These are phyloP conservation scores for Fusarium brachygibbosum DNA, from an alignment of 2,329 filamentous ascomycete genomes.

Conservation along the genomic window DNA sequence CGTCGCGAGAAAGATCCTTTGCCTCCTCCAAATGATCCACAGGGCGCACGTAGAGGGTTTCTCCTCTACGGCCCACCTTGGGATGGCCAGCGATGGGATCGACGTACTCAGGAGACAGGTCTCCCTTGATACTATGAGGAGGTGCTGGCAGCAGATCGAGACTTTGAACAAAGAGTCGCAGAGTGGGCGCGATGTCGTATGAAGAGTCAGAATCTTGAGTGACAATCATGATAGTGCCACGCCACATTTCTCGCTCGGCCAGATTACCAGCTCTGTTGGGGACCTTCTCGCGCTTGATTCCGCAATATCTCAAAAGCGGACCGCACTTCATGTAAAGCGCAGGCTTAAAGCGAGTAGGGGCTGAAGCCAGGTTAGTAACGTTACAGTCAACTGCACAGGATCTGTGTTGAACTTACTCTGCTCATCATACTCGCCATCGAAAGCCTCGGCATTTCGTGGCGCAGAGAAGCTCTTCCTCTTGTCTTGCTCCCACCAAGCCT, in stretches of 20 bases:
- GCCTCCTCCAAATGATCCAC: slow-evolving; percentile 87
- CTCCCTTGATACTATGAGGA: slow-evolving; percentile 73
- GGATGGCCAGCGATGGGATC: slow-evolving; percentile 90
- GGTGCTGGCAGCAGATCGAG: slow-evolving; percentile 86
- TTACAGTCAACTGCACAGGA: not conserved
- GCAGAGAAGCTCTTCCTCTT: slow-evolving; percentile 61
- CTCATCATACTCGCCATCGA: slow-evolving; percentile 77
- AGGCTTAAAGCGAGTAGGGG: slow-evolving; percentile 82
- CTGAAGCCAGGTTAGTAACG: slow-evolving; percentile 50
- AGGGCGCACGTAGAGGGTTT: slow-evolving; percentile 88
- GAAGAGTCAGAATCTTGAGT: slow-evolving; percentile 87
- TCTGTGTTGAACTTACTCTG: slow-evolving; percentile 60
- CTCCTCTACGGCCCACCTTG: slow-evolving; percentile 86
- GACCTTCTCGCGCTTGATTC: slow-evolving; percentile 76
- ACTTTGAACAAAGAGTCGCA: slow-evolving; percentile 89
- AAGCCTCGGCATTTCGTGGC: slow-evolving; percentile 71
- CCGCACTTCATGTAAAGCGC: slow-evolving; percentile 89
- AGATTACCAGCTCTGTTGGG: slow-evolving; percentile 49
- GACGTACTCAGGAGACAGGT: slow-evolving; percentile 83
- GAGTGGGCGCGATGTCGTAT: slow-evolving; percentile 81
- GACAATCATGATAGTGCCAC: slow-evolving; percentile 95
- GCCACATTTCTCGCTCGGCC: slow-evolving; percentile 83
- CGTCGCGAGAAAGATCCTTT: slow-evolving; percentile 81
- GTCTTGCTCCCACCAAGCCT: slow-evolving; percentile 83
- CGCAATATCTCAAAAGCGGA: slow-evolving; percentile 89